Percentiles rank a stretch among this genome's conserved stretches.
Conservation (phyloP, 345 rosid species). For the Eucalyptus sp. region DNA sequence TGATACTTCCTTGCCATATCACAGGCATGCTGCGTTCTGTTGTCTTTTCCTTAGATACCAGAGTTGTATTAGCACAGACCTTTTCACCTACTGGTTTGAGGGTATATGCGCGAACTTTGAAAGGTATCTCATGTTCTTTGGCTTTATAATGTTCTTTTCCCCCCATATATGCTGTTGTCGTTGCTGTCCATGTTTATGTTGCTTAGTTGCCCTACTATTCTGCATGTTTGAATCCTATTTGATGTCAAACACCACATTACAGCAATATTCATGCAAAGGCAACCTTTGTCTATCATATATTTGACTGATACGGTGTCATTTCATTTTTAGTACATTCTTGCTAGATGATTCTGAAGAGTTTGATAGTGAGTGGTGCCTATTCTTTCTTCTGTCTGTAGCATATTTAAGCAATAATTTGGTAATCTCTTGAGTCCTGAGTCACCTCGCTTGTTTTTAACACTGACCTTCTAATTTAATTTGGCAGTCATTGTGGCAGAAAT, state of each 20-base stretch:
- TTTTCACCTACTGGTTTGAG: conserved; percentile 67
- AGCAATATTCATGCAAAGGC: background rate
- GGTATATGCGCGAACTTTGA: conserved; percentile 67
- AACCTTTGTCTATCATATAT: background rate
- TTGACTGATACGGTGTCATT: background rate
- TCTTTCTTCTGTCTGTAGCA: background rate
- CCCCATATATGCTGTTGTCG: background rate
- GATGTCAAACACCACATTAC: background rate
- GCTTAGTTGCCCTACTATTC: background rate
- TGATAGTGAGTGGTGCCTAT: background rate
- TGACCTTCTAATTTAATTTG: background rate
- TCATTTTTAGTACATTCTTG: background rate
- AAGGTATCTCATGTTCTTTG: conserved; percentile 35
- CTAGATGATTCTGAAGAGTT: background rate
- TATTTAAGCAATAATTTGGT: background rate
- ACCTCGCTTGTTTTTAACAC: background rate
- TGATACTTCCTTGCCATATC: background rate
- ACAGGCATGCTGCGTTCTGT: conserved; percentile 82
- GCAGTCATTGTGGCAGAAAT: background rate
- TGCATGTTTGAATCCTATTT: background rate
- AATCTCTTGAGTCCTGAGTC: background rate
- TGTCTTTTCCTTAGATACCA: conserved; percentile 45
- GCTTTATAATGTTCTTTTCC: background rate
- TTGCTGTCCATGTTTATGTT: background rate
- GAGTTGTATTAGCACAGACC: conserved; percentile 46